Evolutionary conservation across 106 monocot species (phyloP), one percentile per base, ranked within the genome.

Genomic region (Iris macrosiphon): DNA sequence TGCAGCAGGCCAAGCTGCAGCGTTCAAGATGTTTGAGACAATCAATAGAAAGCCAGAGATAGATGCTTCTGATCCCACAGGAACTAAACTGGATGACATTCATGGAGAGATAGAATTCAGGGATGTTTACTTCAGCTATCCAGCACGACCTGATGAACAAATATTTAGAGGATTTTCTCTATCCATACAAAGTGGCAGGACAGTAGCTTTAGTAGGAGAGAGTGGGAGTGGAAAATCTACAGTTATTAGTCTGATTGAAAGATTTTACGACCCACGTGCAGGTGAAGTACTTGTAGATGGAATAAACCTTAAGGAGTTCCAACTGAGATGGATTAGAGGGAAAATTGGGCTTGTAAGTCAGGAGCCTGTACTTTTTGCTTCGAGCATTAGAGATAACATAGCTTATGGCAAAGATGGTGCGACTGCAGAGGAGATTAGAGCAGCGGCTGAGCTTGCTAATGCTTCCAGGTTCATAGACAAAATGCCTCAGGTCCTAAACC

Each of bases 171-270:
- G 57, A 11, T 71, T 83, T 28, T 78, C 73, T 57, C 40, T 83
- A 1, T 16, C 38, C 16, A 62, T 78, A 10, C 40, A 40, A 30
- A 49, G 45, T 50, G 77, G 71, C 12, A 71, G 34, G 17, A 61
- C 77, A 31, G 41, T 57, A 4, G 77, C 77, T 23, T 62, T 77
- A 20, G 71, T 77, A 3, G 77, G 71, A 61, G 49, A 77, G 61
- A 77, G 77, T 44, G 77, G 77, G 43, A 72, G 77, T 44, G 77
- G 77, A 20, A 77, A 77, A 31, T 77, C 77, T 7, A 77, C 77
- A 12, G 55, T 72, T 3, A 61, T 77, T 27, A 72, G 71, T 43
- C 55, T 77, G 13, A 67, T 77, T 15, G 66, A 72, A 43, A 60
- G 77, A 15, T 77, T 77, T 41, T 77, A 77, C 51, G 77, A 77